phyloP scores from a whole-genome alignment of 768 basidiomycete species.

The Tricholomella constricta region DNA sequence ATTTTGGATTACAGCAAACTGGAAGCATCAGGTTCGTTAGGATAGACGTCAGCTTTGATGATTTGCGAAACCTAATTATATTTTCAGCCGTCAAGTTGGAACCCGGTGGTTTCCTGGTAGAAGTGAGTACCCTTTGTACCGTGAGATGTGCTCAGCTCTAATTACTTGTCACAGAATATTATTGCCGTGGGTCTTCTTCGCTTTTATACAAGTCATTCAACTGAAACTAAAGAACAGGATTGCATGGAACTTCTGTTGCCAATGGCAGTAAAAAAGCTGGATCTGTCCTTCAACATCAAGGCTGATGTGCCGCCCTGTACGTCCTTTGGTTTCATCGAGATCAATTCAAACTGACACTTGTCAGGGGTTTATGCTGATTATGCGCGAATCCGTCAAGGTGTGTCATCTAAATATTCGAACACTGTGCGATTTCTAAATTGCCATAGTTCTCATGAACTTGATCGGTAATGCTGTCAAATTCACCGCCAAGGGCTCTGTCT shows the following conservation, averaged over 20 bases:
- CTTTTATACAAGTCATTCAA: neutral
- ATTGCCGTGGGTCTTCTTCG: slow-evolving; percentile 52
- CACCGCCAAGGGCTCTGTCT: slow-evolving; percentile 62
- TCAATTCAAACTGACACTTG: neutral
- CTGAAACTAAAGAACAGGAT: slow-evolving; percentile 44
- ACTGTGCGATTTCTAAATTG: neutral
- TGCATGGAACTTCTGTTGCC: slow-evolving; percentile 77
- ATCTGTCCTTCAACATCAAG: slow-evolving; percentile 73
- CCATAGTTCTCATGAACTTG: slow-evolving; percentile 70
- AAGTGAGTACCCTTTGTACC: slow-evolving; percentile 36
- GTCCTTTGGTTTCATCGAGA: slow-evolving; percentile 13
- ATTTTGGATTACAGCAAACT: slow-evolving; percentile 81
- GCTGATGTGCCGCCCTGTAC: slow-evolving; percentile 65
- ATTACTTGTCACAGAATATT: slow-evolving; percentile 45
- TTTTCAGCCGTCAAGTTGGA: slow-evolving; percentile 67
- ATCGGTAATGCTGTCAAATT: slow-evolving; percentile 81
- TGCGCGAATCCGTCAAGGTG: slow-evolving; percentile 73
- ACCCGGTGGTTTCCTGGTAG: slow-evolving; percentile 63
- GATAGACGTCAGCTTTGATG: neutral
- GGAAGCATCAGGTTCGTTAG: slow-evolving; percentile 62
- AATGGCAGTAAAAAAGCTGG: slow-evolving; percentile 74
- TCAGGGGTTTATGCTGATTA: slow-evolving; percentile 74
- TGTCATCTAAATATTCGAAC: slow-evolving; percentile 1
- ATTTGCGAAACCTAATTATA: slow-evolving; percentile 8
- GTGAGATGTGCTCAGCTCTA: neutral